A percentile compares a stretch with the other conserved stretches of the same genome.
phyloP scores from a whole-genome alignment of 192 early-diverging fungal genomes.

The Paraglomus brasilianum region DNA sequence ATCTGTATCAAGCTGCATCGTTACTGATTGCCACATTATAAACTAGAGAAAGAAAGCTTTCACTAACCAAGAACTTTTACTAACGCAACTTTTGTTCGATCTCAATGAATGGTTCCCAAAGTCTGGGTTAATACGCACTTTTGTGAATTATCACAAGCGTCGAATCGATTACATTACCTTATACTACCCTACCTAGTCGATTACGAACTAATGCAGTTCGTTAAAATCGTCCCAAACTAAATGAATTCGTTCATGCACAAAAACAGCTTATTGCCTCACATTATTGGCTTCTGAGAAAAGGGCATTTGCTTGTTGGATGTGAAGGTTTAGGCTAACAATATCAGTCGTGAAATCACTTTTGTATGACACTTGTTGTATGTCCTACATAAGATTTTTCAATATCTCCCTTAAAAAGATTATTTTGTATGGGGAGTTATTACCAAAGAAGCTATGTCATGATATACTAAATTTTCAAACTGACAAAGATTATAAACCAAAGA shows the following conservation, averaged over 20 bases:
- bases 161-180: constrained; percentile 55
- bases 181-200: constrained; percentile 77
- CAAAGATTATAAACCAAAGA: no score
- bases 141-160: background rate
- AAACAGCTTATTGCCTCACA: constrained; percentile 52
- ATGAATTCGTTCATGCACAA: background rate
- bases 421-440: no score
- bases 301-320: constrained; percentile 87
- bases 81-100: constrained; percentile 51
- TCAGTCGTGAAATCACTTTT: no score
- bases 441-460: no score
- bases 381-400: no score
- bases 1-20: constrained; percentile 8
- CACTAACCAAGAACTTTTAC: constrained; percentile 48
- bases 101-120: constrained; percentile 60
- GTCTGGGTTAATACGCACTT: background rate
- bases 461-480: no score
- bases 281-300: constrained; percentile 85
- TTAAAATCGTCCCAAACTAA: constrained; percentile 40
- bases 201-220: constrained; percentile 66
- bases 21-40: background rate
- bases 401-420: no score
- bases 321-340: no score
- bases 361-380: no score
- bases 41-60: background rate